A percentile compares a stretch with the other conserved stretches of the same genome.
Evolutionary conservation across 148 eudicot genomes (phyloP).

Genomic region (Beta vulgaris): DNA sequence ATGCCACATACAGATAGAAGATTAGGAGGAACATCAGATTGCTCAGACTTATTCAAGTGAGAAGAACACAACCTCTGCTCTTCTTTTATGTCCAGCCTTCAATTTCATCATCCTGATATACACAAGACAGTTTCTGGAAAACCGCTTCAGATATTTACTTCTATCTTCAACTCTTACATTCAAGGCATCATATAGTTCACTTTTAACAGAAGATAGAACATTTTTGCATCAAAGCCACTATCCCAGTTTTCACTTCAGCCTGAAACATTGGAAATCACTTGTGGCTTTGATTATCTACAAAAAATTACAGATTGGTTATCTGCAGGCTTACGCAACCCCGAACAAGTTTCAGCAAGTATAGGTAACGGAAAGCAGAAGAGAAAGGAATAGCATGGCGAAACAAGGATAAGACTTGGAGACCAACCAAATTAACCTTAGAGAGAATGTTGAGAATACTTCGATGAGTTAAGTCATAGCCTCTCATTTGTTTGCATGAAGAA

Average conservation of each 20-base stretch:
- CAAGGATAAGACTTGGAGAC: neutral
- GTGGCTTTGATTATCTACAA: too few species aligned
- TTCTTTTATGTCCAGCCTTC: neutral
- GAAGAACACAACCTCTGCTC: too few species aligned
- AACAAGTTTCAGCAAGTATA: neutral
- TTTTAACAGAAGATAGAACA: neutral
- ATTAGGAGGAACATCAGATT: too few species aligned
- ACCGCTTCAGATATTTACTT: neutral
- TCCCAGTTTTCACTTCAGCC: neutral
- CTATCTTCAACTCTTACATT: neutral
- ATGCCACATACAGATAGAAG: too few species aligned
- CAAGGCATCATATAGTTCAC: neutral
- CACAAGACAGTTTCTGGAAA: neutral
- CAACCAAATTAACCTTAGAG: neutral
- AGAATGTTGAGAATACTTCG: neutral
- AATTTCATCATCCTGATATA: neutral
- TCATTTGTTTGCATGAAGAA: slow-evolving; percentile 25
- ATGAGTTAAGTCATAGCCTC: neutral
- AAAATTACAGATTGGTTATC: neutral
- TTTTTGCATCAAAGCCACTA: neutral
- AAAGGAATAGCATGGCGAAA: neutral
- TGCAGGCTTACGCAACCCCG: neutral
- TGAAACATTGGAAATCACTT: neutral
- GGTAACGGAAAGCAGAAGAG: neutral
- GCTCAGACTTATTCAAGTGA: too few species aligned